A percentile compares a stretch with the other conserved stretches of the same genome.
phyloP scores from a whole-genome alignment of 2,329 filamentous ascomycete species.

The Claviceps arundinis region DNA sequence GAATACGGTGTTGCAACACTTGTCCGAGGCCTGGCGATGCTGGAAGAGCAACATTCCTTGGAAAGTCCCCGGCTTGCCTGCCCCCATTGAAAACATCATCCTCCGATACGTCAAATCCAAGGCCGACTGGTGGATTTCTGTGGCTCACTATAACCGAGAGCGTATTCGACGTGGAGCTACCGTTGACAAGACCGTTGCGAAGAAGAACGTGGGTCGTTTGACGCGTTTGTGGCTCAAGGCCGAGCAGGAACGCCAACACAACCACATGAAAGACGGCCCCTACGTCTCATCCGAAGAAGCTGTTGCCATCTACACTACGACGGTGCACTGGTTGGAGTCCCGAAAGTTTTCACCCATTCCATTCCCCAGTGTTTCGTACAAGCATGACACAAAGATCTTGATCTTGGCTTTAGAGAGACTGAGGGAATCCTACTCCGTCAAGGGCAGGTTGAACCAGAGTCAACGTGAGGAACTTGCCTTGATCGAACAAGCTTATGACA shows the following conservation, averaged over 20 bases:
- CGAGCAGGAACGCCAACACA: conserved; percentile 96
- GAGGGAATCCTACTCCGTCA: conserved; percentile 92
- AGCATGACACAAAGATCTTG: conserved; percentile 97
- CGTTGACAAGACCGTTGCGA: conserved; percentile 97
- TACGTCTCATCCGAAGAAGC: conserved; percentile 98
- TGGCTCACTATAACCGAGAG: conserved; percentile 97
- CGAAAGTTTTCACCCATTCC: conserved; percentile 97
- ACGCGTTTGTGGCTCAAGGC: conserved; percentile 95
- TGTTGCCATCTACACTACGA: conserved; percentile 96
- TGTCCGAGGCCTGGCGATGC: conserved; percentile 97
- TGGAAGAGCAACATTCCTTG: conserved; percentile 99
- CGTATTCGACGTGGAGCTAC: conserved; percentile 92
- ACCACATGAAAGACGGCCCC: conserved; percentile 98
- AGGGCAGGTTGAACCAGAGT: conserved; percentile 90
- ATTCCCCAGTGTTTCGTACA: conserved; percentile 97
- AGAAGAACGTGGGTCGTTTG: conserved; percentile 93
- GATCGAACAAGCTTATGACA: conserved; percentile 97
- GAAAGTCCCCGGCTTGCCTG: conserved; percentile 94
- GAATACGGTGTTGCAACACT: conserved; percentile 90
- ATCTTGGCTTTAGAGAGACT: conserved; percentile 89
- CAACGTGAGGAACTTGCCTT: conserved; percentile 92
- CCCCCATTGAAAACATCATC: conserved; percentile 97
- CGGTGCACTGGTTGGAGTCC: conserved; percentile 96
- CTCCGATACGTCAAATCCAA: conserved; percentile 97
- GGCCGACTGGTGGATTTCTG: conserved; percentile 99